Percentiles rank a stretch among this genome's conserved stretches.
phyloP scores from a whole-genome alignment of 208 protist species.

The Angomonas deanei region DNA sequence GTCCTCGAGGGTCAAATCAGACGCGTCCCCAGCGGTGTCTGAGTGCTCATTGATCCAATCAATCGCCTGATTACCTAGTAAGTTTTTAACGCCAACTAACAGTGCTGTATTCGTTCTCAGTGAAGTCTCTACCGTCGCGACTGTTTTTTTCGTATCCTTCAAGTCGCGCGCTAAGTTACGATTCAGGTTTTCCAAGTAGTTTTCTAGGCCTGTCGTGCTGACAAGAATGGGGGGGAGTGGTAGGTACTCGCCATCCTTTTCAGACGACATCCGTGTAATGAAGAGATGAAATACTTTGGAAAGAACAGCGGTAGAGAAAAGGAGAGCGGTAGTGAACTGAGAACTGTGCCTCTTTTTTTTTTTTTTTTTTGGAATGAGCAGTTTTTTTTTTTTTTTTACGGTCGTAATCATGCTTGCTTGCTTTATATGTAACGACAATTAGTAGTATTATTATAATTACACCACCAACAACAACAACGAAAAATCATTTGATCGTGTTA shows the following conservation, averaged over 20 bases:
- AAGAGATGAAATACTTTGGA: too few relatives aligned
- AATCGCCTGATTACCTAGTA: constrained; percentile 23
- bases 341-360: neutral
- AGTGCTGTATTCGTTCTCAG: neutral
- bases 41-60: constrained; percentile 11
- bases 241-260: constrained; percentile 12
- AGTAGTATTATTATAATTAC: neutral
- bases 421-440: too few relatives aligned
- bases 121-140: neutral
- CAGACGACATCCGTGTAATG: neutral
- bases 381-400: neutral
- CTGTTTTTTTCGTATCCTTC: constrained; percentile 7
- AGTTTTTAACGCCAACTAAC: constrained; percentile 16
- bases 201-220: constrained; percentile 29
- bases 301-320: too few relatives aligned
- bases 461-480: neutral
- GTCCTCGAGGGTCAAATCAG: neutral
- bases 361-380: too few relatives aligned
- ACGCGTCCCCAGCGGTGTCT: constrained; percentile 4
- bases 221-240: constrained; percentile 32
- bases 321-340: too few relatives aligned
- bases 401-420: too few relatives aligned
- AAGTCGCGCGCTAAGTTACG: constrained; percentile 21
- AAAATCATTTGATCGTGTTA: neutral
- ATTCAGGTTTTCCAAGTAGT: constrained; percentile 30